Conservation (phyloP, 441 rosid genomes). For the Lepidium campestre region DNA sequence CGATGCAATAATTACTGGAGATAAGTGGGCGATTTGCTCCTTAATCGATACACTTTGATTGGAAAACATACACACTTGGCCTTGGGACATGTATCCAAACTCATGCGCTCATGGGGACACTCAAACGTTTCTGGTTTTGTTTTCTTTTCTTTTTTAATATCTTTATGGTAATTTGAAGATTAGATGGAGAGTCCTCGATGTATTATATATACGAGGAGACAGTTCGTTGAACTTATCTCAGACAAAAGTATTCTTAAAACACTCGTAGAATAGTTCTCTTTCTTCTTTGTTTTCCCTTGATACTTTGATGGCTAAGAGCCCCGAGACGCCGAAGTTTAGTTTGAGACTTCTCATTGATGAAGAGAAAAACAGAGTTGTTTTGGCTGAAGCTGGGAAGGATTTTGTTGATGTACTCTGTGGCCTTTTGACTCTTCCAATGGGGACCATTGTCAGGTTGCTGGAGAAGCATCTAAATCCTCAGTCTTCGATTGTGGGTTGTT, state of each 20-base stretch:
- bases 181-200: neutral
- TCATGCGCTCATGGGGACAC: neutral
- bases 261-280: neutral
- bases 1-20: neutral
- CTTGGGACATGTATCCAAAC: neutral
- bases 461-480: constrained; percentile 1
- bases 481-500: constrained; percentile 17
- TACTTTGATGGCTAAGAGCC: neutral
- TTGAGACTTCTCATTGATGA: constrained; percentile 14
- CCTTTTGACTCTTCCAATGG: constrained; percentile 20
- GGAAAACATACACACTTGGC: neutral
- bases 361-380: constrained; percentile 15
- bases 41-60: neutral
- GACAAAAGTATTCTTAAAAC: neutral
- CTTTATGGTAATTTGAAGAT: neutral
- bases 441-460: constrained; percentile 21
- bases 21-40: neutral
- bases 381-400: constrained; percentile 19
- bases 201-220: neutral
- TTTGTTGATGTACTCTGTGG: constrained; percentile 17
- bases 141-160: neutral
- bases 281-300: neutral
- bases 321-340: neutral
- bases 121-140: neutral
- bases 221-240: neutral